Evolutionary conservation across 208 protist species (phyloP), one percentile per base, ranked within the genome.

Genomic region (Leptomonas pyrrhocoris): DNA sequence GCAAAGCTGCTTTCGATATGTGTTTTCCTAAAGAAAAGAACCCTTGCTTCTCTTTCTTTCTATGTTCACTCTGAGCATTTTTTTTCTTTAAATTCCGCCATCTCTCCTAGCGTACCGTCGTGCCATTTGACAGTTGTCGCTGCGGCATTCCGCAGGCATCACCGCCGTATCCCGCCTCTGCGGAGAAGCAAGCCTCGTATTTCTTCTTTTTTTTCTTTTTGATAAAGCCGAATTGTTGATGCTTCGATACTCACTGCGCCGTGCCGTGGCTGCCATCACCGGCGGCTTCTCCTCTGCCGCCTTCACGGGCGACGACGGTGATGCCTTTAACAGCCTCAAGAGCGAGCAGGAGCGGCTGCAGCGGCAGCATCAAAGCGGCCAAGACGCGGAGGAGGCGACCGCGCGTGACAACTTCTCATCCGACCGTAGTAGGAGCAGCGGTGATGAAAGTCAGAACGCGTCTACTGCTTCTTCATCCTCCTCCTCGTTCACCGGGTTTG

Each of bases 211-310:
- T 49, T 49, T 65, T 40, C 19, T 57, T 40, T 21, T 19, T 60
- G 2, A 40, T 40, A 1, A n/a, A n/a, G n/a, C n/a, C n/a, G n/a
- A n/a, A n/a, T n/a, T n/a, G n/a, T n/a, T n/a, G 0, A 73, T 85
- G 75, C 62, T 79, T n/a, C 65, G 75, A 1, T 48, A 57, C 25
- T 60, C 64, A 1, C 60, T 58, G 11, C 68, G 73, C 25, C 68
- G 67, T 27, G 25, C 75, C 11, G 71, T 74, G 11, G 62, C 60
- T 28, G 60, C 71, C 27, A 60, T 68, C 38, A 40, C 68, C 13
- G 69, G 45, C 3, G 76, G 71, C 45, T 92, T 92, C 62, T 95
- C 90, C 21, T 95, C 90, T 9, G 85, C 87, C 31, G 83, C 78
- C 28, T 95, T 95, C 64, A 92, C 83, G 16, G 71, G 73, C 51